Evolutionary conservation across 805 yeast genomes (phyloP), one percentile per base, ranked within the genome.

Genomic region (Kluyveromyces nonfermentans): DNA sequence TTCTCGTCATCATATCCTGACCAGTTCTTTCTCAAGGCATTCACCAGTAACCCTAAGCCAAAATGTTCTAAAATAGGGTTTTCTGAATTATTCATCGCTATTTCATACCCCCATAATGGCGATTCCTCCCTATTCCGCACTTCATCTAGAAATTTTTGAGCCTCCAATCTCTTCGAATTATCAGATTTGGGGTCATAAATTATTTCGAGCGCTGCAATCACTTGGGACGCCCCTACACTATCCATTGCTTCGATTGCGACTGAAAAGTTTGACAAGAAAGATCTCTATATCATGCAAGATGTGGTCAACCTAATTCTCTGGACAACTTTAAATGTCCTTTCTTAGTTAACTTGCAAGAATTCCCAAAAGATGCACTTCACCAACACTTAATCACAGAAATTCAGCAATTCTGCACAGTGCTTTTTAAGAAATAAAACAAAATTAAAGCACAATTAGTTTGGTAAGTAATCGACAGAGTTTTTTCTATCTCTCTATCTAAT

Each of bases 61-160:
- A 80, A 93, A 63, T 94, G 97, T 48, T 96, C 78, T 19, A 89
- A 88, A 21, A 86, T 78, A 50, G 71, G 75, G 57, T 82, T 76
- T 36, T 75, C 69, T 51, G 62, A 79, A 68, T 65, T 76, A 68
- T 60, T 78, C 20, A 77, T 59, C 1, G 95, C 87, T 46, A 93
- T 72, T 60, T 84, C 87, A 63, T 82, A 90, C 2, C 97, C 97
- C 89, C 95, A 87, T 48, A 69, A 77, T 0, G 98, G 97, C 17
- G 95, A 81, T 58, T 89, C 94, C 8, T 81, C 84, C 48, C 82
- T 80, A 36, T 71, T 65, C 57, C 86, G 89, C 20, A 90, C 76
- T 9, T 77, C 69, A 53, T 88, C 96, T 28, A 93, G 69, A 51
- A 86, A 85, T 60, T 63, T 54, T 54, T 78, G 82, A 7, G 82